A percentile compares a stretch with the other conserved stretches of the same genome.
Conservation (phyloP, 331 rosid species). For the Acacia concinna region DNA sequence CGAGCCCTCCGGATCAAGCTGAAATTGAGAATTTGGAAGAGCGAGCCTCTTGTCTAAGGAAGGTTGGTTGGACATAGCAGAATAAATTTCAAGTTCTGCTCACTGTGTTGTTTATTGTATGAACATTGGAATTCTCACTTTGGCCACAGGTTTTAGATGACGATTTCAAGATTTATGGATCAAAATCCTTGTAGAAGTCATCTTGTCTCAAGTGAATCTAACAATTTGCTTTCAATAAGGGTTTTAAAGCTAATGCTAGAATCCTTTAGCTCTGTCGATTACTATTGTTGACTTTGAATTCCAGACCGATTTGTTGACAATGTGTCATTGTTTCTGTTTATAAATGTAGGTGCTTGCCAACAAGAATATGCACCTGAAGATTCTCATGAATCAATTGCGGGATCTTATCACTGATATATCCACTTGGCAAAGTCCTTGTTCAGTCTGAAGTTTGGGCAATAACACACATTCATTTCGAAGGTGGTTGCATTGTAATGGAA, state of each 20-base stretch:
- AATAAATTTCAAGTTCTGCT: not conserved
- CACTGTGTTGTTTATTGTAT: conserved; percentile 11
- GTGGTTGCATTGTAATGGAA: not conserved
- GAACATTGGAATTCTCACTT: not conserved
- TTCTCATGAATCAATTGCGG: conserved; percentile 78
- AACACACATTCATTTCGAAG: conserved; percentile 30
- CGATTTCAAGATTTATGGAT: not conserved
- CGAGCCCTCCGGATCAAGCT: conserved; percentile 53
- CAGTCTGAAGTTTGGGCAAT: conserved; percentile 42
- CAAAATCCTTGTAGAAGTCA: not conserved
- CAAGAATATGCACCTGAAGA: conserved; percentile 70
- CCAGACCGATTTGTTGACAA: not conserved
- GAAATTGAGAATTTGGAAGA: conserved; percentile 78
- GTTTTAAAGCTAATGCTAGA: not conserved
- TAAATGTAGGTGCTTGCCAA: conserved; percentile 65
- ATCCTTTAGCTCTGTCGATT: not conserved
- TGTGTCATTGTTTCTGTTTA: conserved; percentile 2
- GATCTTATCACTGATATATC: conserved; percentile 77
- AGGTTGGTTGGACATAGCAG: conserved; percentile 45
- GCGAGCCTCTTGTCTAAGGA: conserved; percentile 60
- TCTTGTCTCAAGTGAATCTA: conserved; percentile 12
- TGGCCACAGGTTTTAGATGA: not conserved
- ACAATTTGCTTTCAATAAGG: not conserved
- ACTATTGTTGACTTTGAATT: not conserved
- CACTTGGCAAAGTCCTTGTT: conserved; percentile 75